Percentiles rank a stretch among this genome's conserved stretches.
These are phyloP conservation scores for Salix brachista DNA, from an alignment of 345 rosid species.

Conservation along the genomic window DNA sequence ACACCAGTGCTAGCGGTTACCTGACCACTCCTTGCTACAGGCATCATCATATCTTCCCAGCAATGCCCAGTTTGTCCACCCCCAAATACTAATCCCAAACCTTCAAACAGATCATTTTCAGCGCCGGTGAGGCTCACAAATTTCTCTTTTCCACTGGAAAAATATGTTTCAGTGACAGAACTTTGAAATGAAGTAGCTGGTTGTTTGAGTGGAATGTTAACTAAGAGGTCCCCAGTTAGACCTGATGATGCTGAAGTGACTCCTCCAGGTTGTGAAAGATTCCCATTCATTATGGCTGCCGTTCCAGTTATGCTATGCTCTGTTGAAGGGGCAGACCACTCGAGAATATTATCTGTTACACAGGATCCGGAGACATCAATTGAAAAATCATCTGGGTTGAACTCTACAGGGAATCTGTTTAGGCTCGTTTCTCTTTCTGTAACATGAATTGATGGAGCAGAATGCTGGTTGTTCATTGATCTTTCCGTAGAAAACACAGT, in stretches of 20 bases:
- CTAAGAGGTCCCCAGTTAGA: conserved; percentile 14
- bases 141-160: conserved; percentile 16
- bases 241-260: conserved; percentile 20
- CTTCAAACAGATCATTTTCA: conserved; percentile 47
- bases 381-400: conserved; percentile 34
- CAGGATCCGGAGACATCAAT: conserved; percentile 42
- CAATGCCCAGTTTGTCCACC: conserved; percentile 19
- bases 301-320: conserved; percentile 23
- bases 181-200: conserved; percentile 10
- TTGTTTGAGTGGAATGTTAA: conserved; percentile 20
- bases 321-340: conserved; percentile 47
- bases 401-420: conserved; percentile 31
- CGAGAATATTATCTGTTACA: conserved; percentile 45
- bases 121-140: conserved; percentile 23
- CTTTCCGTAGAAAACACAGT: conserved; percentile 6
- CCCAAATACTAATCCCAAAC: conserved; percentile 33
- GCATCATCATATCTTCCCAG: conserved; percentile 32
- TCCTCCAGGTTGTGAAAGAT: conserved; percentile 25
- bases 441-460: conserved; percentile 8
- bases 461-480: conserved; percentile 9
- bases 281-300: conserved; percentile 11
- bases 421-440: conserved; percentile 19
- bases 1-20: conserved; percentile 12
- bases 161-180: conserved; percentile 9
- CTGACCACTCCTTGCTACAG: conserved; percentile 10